Evolutionary conservation across 1,284 basidiomycete species (phyloP).

Genomic region (Phlebopus sp.): DNA sequence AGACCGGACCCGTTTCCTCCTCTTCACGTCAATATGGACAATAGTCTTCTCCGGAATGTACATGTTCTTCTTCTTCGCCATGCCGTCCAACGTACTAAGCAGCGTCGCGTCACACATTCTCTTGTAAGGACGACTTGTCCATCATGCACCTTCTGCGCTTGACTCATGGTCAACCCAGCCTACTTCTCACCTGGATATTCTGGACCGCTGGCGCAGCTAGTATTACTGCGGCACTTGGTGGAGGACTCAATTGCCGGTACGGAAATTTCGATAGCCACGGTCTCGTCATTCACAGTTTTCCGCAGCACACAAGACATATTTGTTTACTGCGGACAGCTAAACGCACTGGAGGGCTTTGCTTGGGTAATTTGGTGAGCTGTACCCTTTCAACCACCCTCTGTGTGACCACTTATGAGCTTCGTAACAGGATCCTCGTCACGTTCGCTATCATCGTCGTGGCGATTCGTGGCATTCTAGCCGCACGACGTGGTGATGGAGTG

Average conservation of each 20-base stretch:
- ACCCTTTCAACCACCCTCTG: not conserved
- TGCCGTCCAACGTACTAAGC: slow-evolving; percentile 44
- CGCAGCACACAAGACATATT: slow-evolving; percentile 39
- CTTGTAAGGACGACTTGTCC: slow-evolving; percentile 46
- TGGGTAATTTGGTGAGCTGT: slow-evolving; percentile 57
- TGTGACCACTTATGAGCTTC: slow-evolving; percentile 3
- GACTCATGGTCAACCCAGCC: slow-evolving; percentile 33
- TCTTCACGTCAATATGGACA: slow-evolving; percentile 72
- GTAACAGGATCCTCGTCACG: slow-evolving; percentile 51
- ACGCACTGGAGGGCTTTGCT: slow-evolving; percentile 58
- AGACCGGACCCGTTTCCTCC: slow-evolving; percentile 61
- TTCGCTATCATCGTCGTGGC: slow-evolving; percentile 51
- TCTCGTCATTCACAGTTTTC: not conserved
- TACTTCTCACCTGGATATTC: slow-evolving; percentile 66
- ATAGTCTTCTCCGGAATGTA: slow-evolving; percentile 52
- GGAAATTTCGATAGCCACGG: slow-evolving; percentile 20
- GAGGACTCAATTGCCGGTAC: slow-evolving; percentile 65
- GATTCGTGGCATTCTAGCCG: slow-evolving; percentile 48
- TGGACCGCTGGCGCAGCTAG: slow-evolving; percentile 69
- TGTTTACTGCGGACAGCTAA: slow-evolving; percentile 65
- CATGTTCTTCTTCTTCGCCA: slow-evolving; percentile 51
- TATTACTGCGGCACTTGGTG: slow-evolving; percentile 62
- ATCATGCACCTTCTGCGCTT: slow-evolving; percentile 2
- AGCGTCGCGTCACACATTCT: slow-evolving; percentile 61
- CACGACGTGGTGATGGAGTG: slow-evolving; percentile 56